Base-by-base conservation (phyloP, 768 basidiomycete genomes). In the Sporobolomyces phaffii region DNA sequence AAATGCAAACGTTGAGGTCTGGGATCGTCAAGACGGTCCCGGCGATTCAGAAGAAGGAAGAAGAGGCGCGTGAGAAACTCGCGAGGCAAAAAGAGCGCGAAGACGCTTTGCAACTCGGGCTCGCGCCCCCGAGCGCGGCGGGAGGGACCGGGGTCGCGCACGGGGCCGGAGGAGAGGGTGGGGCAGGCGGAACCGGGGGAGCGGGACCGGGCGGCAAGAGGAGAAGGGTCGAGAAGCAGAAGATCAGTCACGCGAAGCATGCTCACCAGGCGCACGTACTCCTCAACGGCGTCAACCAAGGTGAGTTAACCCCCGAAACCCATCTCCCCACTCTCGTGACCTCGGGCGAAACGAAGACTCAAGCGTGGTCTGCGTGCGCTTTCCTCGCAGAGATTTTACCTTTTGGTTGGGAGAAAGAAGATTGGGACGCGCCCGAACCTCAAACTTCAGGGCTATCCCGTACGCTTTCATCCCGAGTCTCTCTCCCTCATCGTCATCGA, bases 1-100 rank as follows among this genome's bases (percentile, higher is more conserved):
- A 79, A 73, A 92, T 91, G 90, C 85, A 87, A 36, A 78, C 80
- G 41, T 82, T 85, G 44, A 82, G 91, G 67, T 86, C 86, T 72
- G 73, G 81, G 41, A 91, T 92, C 53, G 69, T 82, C 41, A 77
- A 75, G 38, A 77, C 59, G 1, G 70, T 72, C 7, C 70, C 70
- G 54, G 70, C 73, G 60, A 68, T 72, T 38, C 51, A 45, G 18
- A 58, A 59, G 58, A 60, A 66, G 38, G 70, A 60, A 31, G 60
- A 51, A 43, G 73, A 65, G 45, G 70, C 33, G 36, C 38, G 50
- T 26, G 62, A 68, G 60, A 60, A 48, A 50, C 15, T 60, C 28
- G 22, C n/a, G 20, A 53, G 41, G 43, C 29, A 54, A 31, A 24
- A 28, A 36, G 60, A 65, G 64, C 51, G 57, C 36, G 71, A 72